phyloP scores from a whole-genome alignment of 192 early-diverging fungal genomes.

The Coemansia sp. region DNA sequence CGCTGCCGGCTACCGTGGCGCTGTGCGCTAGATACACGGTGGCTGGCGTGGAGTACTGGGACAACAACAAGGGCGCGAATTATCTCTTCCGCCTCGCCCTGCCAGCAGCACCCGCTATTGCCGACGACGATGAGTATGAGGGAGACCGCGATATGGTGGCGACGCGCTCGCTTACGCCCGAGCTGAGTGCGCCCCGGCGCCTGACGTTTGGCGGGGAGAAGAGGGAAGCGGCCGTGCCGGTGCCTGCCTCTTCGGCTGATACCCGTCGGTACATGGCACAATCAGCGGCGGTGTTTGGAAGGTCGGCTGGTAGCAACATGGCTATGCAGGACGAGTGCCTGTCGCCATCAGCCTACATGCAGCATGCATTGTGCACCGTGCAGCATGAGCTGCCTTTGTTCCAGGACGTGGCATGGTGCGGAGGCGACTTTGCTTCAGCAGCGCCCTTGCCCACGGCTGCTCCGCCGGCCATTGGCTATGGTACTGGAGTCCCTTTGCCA shows the following conservation, averaged over 20 bases:
- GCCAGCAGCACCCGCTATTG: slow-evolving; percentile 43
- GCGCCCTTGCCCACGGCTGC: neutral
- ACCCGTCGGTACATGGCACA: slow-evolving; percentile 51
- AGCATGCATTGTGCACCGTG: slow-evolving; percentile 7
- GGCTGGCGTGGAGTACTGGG: slow-evolving; percentile 77
- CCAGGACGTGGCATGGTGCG: slow-evolving; percentile 49
- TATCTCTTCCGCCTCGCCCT: slow-evolving; percentile 60
- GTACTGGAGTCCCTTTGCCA: neutral
- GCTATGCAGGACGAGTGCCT: slow-evolving; percentile 3
- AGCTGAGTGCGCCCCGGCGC: slow-evolving; percentile 27
- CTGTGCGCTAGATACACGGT: slow-evolving; percentile 71
- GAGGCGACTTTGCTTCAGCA: slow-evolving; percentile 7
- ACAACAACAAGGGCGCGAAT: slow-evolving; percentile 90
- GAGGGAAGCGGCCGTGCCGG: neutral
- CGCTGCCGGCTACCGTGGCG: slow-evolving; percentile 54
- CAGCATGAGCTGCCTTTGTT: slow-evolving; percentile 41
- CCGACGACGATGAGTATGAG: slow-evolving; percentile 40
- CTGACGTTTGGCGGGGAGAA: slow-evolving; percentile 25
- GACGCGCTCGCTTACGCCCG: neutral
- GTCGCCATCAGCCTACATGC: slow-evolving; percentile 15
- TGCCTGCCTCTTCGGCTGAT: slow-evolving; percentile 28
- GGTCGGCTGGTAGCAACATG: neutral
- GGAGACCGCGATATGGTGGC: slow-evolving; percentile 18
- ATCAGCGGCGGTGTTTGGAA: slow-evolving; percentile 44
- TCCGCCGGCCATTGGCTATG: neutral